These are phyloP conservation scores for Ploettnerulaceae sp. DNA, from an alignment of 2,329 filamentous ascomycete species.

Conservation along the genomic window DNA sequence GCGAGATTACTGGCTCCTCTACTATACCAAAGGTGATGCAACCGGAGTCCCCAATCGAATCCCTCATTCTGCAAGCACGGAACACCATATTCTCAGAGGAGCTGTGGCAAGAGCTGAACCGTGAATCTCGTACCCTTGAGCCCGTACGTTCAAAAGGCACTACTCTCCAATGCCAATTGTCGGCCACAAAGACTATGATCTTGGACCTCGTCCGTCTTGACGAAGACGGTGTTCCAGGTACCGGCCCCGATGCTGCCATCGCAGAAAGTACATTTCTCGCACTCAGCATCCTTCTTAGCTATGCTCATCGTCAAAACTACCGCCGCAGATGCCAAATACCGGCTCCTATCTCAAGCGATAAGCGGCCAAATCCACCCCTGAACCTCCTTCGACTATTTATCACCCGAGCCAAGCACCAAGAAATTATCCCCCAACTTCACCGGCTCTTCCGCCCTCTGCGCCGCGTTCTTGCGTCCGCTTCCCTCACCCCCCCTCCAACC, in stretches of 20 bases:
- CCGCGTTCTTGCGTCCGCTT: conserved; percentile 22
- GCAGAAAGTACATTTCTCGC: conserved; percentile 63
- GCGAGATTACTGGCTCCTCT: conserved; percentile 53
- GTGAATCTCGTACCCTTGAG: conserved; percentile 71
- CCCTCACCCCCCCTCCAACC: conserved; percentile 24
- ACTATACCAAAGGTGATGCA: conserved; percentile 47
- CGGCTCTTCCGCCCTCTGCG: conserved; percentile 24
- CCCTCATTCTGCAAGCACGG: conserved; percentile 67
- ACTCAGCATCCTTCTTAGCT: conserved; percentile 70
- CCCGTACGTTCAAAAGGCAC: conserved; percentile 63
- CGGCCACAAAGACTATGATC: conserved; percentile 51
- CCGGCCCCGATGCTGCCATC: conserved; percentile 41
- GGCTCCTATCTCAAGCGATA: conserved; percentile 45
- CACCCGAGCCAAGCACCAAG: conserved; percentile 30
- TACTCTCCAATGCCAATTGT: conserved; percentile 50
- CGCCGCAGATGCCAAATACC: conserved; percentile 62
- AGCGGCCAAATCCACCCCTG: conserved; percentile 46
- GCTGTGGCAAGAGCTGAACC: conserved; percentile 81
- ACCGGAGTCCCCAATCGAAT: conserved; percentile 57
- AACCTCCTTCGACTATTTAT: conserved; percentile 54
- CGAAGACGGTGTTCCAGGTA: conserved; percentile 36
- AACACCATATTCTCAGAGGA: conserved; percentile 81
- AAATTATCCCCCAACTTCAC: conserved; percentile 21
- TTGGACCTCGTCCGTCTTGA: conserved; percentile 63
- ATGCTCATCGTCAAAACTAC: conserved; percentile 74